phyloP scores from a whole-genome alignment of 1,139 yeast genomes.

The Blastobotrys indianensis region DNA sequence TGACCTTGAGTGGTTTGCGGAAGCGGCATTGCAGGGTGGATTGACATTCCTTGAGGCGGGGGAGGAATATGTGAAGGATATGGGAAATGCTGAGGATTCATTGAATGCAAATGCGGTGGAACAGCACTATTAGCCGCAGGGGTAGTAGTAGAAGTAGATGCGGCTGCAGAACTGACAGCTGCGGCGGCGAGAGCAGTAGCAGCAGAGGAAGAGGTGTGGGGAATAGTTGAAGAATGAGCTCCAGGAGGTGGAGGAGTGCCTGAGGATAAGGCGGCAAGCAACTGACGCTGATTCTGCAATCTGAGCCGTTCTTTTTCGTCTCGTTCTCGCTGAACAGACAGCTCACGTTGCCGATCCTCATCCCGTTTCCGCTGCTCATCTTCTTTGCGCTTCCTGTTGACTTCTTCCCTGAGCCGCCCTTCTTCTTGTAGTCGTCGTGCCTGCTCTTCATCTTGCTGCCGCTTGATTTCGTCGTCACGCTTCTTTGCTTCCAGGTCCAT shows the following conservation, averaged over 20 bases:
- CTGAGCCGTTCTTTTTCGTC: background rate
- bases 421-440: constrained; percentile 16
- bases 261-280: constrained; percentile 1
- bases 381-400: constrained; percentile 20
- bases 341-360: constrained; percentile 16
- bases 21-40: constrained; percentile 3
- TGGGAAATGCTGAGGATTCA: background rate
- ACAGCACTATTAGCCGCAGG: background rate
- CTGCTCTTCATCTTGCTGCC: constrained; percentile 21
- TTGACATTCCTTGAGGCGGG: constrained; percentile 5
- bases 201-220: no score
- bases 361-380: constrained; percentile 16
- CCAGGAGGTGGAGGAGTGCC: background rate
- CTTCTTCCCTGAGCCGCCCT: constrained; percentile 22
- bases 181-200: background rate
- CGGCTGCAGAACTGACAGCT: background rate
- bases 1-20: constrained; percentile 4
- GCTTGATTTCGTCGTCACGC: constrained; percentile 23
- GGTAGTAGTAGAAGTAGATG: constrained; percentile 8
- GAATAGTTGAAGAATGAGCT: no score
- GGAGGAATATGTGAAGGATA: background rate
- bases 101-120: background rate
- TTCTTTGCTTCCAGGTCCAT: constrained; percentile 33
- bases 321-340: background rate
- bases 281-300: constrained; percentile 2